These are phyloP conservation scores for Albophoma yamanashiensis DNA, from an alignment of 2,329 filamentous ascomycete species.

Conservation along the genomic window DNA sequence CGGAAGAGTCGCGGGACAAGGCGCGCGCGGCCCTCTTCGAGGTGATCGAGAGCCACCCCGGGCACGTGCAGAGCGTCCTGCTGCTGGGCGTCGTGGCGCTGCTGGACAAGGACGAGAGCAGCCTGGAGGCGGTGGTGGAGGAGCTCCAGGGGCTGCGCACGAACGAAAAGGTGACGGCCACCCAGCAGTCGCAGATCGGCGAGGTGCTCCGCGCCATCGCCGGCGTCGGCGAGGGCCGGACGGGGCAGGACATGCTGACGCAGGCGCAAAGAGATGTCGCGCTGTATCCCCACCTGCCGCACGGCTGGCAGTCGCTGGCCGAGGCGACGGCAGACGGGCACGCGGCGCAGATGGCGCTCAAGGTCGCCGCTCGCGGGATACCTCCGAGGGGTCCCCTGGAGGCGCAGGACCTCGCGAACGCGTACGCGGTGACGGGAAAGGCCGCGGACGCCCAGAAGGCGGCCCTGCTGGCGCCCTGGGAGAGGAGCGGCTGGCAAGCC, in stretches of 20 bases:
- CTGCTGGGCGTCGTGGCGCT: conserved; percentile 78
- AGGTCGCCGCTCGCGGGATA: conserved; percentile 64
- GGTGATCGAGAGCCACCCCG: conserved; percentile 61
- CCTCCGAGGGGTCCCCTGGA: conserved; percentile 61
- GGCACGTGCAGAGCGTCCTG: conserved; percentile 69
- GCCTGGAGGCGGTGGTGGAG: conserved; percentile 66
- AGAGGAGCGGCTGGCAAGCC: conserved; percentile 50
- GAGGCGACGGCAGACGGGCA: conserved; percentile 42
- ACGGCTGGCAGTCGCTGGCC: conserved; percentile 71
- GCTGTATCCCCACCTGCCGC: conserved; percentile 66
- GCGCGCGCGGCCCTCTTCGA: conserved; percentile 74
- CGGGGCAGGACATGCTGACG: conserved; percentile 40
- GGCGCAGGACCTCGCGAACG: conserved; percentile 58
- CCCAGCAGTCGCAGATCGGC: conserved; percentile 59
- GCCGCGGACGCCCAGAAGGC: conserved; percentile 66
- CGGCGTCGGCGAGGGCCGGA: conserved; percentile 37
- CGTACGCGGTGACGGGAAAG: conserved; percentile 63
- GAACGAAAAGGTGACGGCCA: conserved; percentile 48
- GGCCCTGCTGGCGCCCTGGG: conserved; percentile 76
- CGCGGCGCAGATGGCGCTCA: conserved; percentile 66
- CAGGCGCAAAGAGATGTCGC: conserved; percentile 71
- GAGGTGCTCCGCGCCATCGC: conserved; percentile 69
- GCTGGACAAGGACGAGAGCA: conserved; percentile 68
- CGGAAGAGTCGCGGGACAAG: conserved; percentile 59
- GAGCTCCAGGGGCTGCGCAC: conserved; percentile 67